These are phyloP conservation scores for Beauveria pseudobassiana DNA, from an alignment of 2,329 filamentous ascomycete genomes.

Conservation along the genomic window DNA sequence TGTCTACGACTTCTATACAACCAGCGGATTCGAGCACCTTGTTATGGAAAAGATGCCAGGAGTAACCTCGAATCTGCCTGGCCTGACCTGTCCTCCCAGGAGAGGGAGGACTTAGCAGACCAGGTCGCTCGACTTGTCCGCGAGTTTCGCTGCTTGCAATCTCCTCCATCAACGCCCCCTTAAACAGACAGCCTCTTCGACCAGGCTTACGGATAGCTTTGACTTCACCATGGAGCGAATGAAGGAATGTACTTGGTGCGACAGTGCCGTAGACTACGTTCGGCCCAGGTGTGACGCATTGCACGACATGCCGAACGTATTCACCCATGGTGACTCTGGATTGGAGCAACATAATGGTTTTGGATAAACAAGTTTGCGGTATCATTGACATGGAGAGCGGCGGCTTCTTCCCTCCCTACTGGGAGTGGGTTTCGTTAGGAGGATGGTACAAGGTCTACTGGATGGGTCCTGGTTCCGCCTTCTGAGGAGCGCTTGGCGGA, in stretches of 20 bases:
- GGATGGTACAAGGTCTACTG: not conserved
- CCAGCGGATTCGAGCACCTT: not conserved
- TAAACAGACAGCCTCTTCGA: not conserved
- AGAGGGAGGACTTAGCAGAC: not conserved
- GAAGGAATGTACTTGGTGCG: not conserved
- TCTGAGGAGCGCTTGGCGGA: slow-evolving; percentile 1
- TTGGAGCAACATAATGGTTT: slow-evolving; percentile 7
- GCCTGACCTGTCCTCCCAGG: not conserved
- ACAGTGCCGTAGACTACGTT: not conserved
- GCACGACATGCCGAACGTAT: not conserved
- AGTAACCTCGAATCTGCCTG: not conserved
- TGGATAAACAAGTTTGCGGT: not conserved
- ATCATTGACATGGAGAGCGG: slow-evolving; percentile 4
- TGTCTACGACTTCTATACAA: not conserved
- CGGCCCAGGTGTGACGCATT: not conserved
- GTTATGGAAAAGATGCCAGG: not conserved
- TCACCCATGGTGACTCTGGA: slow-evolving; percentile 9
- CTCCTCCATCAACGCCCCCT: not conserved
- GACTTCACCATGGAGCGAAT: slow-evolving; percentile 2
- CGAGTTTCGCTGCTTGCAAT: not conserved
- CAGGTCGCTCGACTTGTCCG: not conserved
- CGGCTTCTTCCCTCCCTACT: slow-evolving; percentile 8
- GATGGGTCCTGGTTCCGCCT: slow-evolving; percentile 5
- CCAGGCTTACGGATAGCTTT: not conserved
- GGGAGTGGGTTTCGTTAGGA: slow-evolving; percentile 1